Evolutionary conservation across 2,329 filamentous ascomycete genomes (phyloP), one percentile per base, ranked within the genome.

Genomic region (Sphaerostilbella broomeana): DNA sequence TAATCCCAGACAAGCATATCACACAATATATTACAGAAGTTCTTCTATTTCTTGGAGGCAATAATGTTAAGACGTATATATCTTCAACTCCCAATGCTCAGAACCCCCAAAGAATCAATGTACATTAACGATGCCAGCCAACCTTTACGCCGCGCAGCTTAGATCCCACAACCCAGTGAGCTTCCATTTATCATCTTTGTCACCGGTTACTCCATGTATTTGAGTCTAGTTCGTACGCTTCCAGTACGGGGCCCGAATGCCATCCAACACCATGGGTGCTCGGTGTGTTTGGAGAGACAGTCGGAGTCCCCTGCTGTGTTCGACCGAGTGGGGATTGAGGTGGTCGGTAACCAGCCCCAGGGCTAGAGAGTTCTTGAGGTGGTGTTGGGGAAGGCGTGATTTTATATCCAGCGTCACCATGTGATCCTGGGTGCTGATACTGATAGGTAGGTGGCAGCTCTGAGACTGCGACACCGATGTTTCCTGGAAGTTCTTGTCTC

Each of bases 221-320:
- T 8, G 51, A 49, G 35, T 55, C 53, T 37, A 60, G 32, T 35
- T 65, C 58, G 32, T 59, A 60, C 7, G 50, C 45, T 16, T 59
- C 47, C 17, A 58, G 35, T 18, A 61, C 53, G 2, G 61, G 62
- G 4, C 63, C 63, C 1, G 62, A 53, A 33, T 64, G 58, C 55
- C 57, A 67, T 3, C 53, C 50, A 13, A 31, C 13, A 8, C 36
- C 38, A 11, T 49, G 36, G 8, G 28, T 32, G 6, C 22, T 25
- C 4, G 45, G 47, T 5, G 42, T 45, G 13, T 28, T 41, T n/a
- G 32, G 44, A 19, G 24, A 43, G 17, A 40, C 36, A 13, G 18
- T 35, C 9, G 21, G 12, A 10, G 35, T 12, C 10, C 24, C 40
- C n/a, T 31, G 28, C 43, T 46, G 20, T 43, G 41, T 35, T 40